Evolutionary conservation across 352 stramenopile genomes (phyloP).

Genomic region (Blastocystis sp.): DNA sequence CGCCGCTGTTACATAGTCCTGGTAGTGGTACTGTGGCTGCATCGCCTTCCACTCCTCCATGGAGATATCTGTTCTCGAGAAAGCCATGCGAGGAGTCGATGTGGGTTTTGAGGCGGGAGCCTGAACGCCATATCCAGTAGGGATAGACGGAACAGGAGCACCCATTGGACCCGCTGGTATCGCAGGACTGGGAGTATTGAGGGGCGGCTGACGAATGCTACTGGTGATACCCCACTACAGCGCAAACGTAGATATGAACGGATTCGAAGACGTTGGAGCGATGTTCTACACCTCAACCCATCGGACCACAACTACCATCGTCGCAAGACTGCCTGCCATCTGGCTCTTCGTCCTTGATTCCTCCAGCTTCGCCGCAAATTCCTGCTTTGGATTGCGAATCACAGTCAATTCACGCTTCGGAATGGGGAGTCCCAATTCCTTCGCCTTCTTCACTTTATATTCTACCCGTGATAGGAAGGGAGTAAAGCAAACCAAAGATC

Average conservation of each 20-base stretch:
- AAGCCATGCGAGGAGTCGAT: conserved; percentile 28
- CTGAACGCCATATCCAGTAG: background rate
- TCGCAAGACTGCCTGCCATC: conserved; percentile 60
- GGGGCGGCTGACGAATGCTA: background rate
- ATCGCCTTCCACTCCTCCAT: conserved; percentile 69
- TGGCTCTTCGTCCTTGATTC: conserved; percentile 29
- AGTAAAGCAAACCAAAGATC: conserved; percentile 27
- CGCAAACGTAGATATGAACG: conserved; percentile 14
- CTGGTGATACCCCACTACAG: background rate
- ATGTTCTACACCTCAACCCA: background rate
- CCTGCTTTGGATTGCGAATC: conserved; percentile 64
- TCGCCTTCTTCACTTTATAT: conserved; percentile 57
- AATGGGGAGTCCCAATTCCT: conserved; percentile 55
- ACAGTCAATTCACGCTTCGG: conserved; percentile 26
- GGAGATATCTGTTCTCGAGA: conserved; percentile 48
- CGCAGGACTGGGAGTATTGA: background rate
- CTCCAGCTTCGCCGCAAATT: conserved; percentile 59
- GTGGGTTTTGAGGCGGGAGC: background rate
- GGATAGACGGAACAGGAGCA: background rate
- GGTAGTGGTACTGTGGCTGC: conserved; percentile 68
- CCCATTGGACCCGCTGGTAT: background rate
- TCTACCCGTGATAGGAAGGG: conserved; percentile 4
- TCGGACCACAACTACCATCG: conserved; percentile 5
- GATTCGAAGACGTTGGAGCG: background rate
- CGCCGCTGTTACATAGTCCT: conserved; percentile 22